Base-by-base conservation (phyloP, 176 grass and related monocot genomes). In the Eleusine indica region DNA sequence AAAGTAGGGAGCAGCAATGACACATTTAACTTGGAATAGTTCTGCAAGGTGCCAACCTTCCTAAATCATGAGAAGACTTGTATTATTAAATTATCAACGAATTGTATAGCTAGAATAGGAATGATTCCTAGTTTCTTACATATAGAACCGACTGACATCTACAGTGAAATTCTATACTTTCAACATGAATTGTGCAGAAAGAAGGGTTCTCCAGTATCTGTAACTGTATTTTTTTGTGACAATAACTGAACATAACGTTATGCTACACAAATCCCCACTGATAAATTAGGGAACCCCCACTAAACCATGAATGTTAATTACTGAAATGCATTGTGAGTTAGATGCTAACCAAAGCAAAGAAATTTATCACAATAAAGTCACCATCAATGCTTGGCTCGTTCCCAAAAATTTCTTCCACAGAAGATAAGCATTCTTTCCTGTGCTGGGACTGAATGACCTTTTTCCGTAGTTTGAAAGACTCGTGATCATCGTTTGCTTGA, bases 21-120 rank as follows among this genome's bases (percentile, higher is more conserved):
- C 71, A 80, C 92, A 94, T 71, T 80, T 87, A 82, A 97, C 84
- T 80, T 94, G 95, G 54, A 94, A 94, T 57, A 93, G 28, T 64
- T 97, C 95, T 65, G 95, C 90, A 88, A 97, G 92, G 84, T 97
- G 92, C 92, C 95, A 97, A 18, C 95, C 95, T 89, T 97, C 95
- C 95, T 97, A 87, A 74, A 84, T 75, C 77, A 87, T 71, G 44
- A 81, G 56, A 73, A 65, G 39, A 82, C 4, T 71, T 28, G 57
- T 41, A 68, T 90, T 81, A 90, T 73, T 17, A 41, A 7, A 78
- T 2, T 47, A 47, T 80, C 0, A 57, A 66, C 40, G 73, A 10
- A 77, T 66, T 75, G 48, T 18, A 57, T 30, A 57, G 38, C 5
- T 72, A 40, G 21, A 77, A 48, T 15, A 72, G 5, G n/a, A 56